Base-by-base conservation (phyloP, 805 yeast genomes). In the Nematodospora valgi region DNA sequence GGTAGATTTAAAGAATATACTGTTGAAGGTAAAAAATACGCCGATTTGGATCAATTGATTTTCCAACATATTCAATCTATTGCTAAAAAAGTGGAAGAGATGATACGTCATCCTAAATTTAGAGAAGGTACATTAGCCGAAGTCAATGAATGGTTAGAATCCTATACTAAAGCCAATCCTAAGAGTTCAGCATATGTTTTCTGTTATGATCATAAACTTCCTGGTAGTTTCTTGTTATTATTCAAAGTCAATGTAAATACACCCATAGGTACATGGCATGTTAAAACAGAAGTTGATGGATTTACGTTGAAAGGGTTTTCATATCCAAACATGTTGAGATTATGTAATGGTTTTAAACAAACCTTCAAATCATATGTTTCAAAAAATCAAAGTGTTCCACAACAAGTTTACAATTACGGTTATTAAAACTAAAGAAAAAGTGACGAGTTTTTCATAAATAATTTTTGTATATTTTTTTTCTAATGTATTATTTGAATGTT, bases 331-430 rank as follows among this genome's bases (percentile, higher is more conserved):
- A 88, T 91, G 71, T 78, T 78, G 44, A 76, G 82, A 39, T 72
- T 93, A 50, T 85, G 96, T 66, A 93, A 93, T 52, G 99, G 99
- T 12, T 93, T 93, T 79, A 93, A 93, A 69, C 83, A 81, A 43
- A 62, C 68, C 8, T 65, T 61, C 49, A 68, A 66, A 52, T 52
- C 61, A 22, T 58, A 57, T 37, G 54, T 60, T 15, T 48, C 51
- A 27, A 46, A 40, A 7, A 21, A 19, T 25, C 27, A 30, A 17
- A n/a, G 8, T 11, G 10, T 15, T 12, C 14, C 33, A 6, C n/a
- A n/a, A n/a, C n/a, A 11, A 22, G 11, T 11, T 20, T 27, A 33
- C 11, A 51, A 52, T 12, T 56, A 55, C 34, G 56, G 56, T 19
- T 54, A 53, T 28, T 53, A 43, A 20, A 10, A 27, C 20, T 27